phyloP scores from a whole-genome alignment of 805 yeast species.

The Kodamaea leandrae region DNA sequence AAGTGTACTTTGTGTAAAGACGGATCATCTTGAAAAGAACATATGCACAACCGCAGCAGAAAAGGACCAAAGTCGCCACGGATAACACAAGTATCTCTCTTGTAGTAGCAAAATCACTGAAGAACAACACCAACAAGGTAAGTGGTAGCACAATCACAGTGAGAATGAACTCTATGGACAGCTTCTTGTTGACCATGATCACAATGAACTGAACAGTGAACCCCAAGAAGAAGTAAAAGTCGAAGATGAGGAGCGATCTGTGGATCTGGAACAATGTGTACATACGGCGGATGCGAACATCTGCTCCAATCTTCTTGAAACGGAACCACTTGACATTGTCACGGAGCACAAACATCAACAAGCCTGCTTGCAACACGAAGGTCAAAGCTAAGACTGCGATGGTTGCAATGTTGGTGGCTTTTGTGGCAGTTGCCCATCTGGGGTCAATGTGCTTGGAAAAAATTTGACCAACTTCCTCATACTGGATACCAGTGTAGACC shows the following conservation, averaged over 20 bases:
- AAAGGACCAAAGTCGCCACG: slow-evolving; percentile 26
- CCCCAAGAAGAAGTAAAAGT: slow-evolving; percentile 48
- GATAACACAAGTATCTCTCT: slow-evolving; percentile 32
- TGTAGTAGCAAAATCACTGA: slow-evolving; percentile 36
- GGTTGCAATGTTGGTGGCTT: slow-evolving; percentile 42
- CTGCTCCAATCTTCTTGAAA: slow-evolving; percentile 50
- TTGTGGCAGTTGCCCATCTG: slow-evolving; percentile 31
- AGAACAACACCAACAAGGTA: slow-evolving; percentile 36
- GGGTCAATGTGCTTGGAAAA: slow-evolving; percentile 19
- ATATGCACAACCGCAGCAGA: slow-evolving; percentile 42
- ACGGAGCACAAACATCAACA: slow-evolving; percentile 33
- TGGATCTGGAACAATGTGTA: slow-evolving; percentile 41
- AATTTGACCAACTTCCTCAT: slow-evolving; percentile 31
- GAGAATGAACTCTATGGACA: slow-evolving; percentile 43
- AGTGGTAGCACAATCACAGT: slow-evolving; percentile 47
- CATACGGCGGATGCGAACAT: slow-evolving; percentile 35
- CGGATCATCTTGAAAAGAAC: slow-evolving; percentile 47
- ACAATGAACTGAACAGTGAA: slow-evolving; percentile 50
- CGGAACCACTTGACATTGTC: slow-evolving; percentile 45
- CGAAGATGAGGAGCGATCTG: slow-evolving; percentile 36
- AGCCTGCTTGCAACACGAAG: slow-evolving; percentile 26
- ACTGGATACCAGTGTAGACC: slow-evolving; percentile 47
- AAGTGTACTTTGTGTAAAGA: slow-evolving; percentile 42
- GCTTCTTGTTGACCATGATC: slow-evolving; percentile 36
- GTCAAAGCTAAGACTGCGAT: slow-evolving; percentile 40